phyloP scores from a whole-genome alignment of 345 rosid genomes.

The Anacardium occidentale region DNA sequence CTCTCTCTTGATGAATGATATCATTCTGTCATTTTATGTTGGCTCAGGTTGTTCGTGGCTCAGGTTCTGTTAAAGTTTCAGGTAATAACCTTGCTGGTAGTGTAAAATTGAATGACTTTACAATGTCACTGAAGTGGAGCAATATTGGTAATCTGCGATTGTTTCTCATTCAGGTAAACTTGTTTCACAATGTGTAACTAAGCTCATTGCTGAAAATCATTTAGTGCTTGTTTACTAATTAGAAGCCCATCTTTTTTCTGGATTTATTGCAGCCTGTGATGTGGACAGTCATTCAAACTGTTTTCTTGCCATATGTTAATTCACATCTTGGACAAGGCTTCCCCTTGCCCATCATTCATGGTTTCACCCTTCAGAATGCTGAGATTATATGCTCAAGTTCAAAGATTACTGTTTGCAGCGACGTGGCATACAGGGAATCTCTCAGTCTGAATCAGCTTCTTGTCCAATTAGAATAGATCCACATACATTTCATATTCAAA shows the following conservation, averaged over 20 bases:
- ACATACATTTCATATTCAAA: neutral
- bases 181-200: neutral
- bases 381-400: constrained; percentile 56
- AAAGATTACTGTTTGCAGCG: constrained; percentile 61
- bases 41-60: constrained; percentile 60
- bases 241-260: neutral
- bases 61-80: constrained; percentile 63
- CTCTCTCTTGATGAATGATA: constrained; percentile 1
- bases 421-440: constrained; percentile 51
- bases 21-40: constrained; percentile 3
- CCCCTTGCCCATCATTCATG: constrained; percentile 84
- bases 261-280: constrained; percentile 70
- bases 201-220: neutral
- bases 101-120: constrained; percentile 62
- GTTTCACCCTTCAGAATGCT: constrained; percentile 71
- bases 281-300: constrained; percentile 84
- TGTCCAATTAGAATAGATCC: neutral
- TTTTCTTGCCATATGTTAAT: constrained; percentile 74
- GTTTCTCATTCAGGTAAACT: constrained; percentile 69
- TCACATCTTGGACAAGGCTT: constrained; percentile 72
- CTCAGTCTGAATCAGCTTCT: constrained; percentile 16
- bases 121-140: constrained; percentile 90
- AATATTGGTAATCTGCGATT: constrained; percentile 76
- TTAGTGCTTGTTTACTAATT: neutral
- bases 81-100: constrained; percentile 86